phyloP scores from a whole-genome alignment of 202 grass and related monocot species.

The Schoenoplectus triqueter region DNA sequence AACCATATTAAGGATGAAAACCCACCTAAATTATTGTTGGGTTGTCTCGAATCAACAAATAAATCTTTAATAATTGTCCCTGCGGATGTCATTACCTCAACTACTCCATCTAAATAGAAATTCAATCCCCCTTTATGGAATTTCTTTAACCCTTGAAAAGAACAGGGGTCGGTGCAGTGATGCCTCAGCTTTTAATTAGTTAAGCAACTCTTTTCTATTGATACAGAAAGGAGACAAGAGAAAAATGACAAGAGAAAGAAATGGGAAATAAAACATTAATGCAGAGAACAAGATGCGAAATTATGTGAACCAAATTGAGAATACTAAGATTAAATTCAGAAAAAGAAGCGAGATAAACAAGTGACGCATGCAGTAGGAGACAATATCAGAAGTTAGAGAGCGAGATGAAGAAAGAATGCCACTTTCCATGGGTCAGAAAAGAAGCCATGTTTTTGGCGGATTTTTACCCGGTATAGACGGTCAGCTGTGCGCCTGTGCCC shows the following conservation, averaged over 20 bases:
- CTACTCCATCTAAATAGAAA: conserved; percentile 61
- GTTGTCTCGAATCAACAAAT: conserved; percentile 55
- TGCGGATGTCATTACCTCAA: conserved; percentile 64
- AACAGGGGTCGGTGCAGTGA: conserved; percentile 38
- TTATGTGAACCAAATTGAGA: conserved; percentile 19
- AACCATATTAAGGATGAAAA: conserved; percentile 39
- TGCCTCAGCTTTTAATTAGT: conserved; percentile 32
- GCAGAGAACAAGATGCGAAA: conserved; percentile 19
- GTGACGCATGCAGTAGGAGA: not conserved
- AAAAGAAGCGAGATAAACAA: not conserved
- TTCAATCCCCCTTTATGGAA: conserved; percentile 33
- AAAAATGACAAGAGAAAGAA: conserved; percentile 32
- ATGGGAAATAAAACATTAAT: not conserved
- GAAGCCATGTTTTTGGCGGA: conserved; percentile 26
- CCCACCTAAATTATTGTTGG: conserved; percentile 90
- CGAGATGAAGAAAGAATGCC: not conserved
- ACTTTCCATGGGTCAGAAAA: not conserved
- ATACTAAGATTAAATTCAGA: not conserved
- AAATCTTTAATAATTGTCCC: conserved; percentile 47
- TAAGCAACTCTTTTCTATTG: conserved; percentile 36
- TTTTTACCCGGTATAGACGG: conserved; percentile 13
- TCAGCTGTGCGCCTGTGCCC: not conserved
- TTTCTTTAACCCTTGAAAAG: not conserved
- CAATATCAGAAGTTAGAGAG: not conserved
- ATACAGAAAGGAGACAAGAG: not conserved